These are phyloP conservation scores for Pythium dissimile DNA, from an alignment of 352 stramenopile genomes.

Conservation along the genomic window DNA sequence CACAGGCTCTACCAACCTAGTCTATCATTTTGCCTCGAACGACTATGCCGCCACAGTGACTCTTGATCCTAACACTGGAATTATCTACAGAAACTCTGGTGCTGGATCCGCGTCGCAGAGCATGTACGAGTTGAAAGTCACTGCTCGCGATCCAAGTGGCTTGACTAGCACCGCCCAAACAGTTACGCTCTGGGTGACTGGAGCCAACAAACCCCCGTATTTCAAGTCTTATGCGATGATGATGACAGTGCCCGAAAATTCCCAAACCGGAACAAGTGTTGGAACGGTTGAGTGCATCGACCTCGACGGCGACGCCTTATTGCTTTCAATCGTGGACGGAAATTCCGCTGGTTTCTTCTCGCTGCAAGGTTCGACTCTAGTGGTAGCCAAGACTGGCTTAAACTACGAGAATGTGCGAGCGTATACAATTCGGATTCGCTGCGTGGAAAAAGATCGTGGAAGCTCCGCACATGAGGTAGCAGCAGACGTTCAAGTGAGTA, in stretches of 20 bases:
- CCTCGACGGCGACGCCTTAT: slow-evolving; percentile 11
- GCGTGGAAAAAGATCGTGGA: slow-evolving; percentile 10
- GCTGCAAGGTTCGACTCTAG: slow-evolving; percentile 4
- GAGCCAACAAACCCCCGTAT: slow-evolving; percentile 24
- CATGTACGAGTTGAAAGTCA: slow-evolving; percentile 9
- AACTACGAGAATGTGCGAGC: slow-evolving; percentile 17
- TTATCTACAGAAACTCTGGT: slow-evolving; percentile 2
- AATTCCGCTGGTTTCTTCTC: slow-evolving; percentile 19
- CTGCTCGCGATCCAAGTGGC: slow-evolving; percentile 12
- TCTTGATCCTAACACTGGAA: slow-evolving; percentile 17
- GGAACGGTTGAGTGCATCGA: slow-evolving; percentile 10
- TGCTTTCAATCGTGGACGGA: slow-evolving; percentile 14
- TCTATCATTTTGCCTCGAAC: slow-evolving; percentile 9
- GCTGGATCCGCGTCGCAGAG: slow-evolving; percentile 10
- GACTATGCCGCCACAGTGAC: slow-evolving; percentile 3
- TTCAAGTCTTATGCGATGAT: neutral
- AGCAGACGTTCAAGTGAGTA: slow-evolving; percentile 10
- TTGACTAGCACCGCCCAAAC: slow-evolving; percentile 2
- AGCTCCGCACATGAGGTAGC: neutral
- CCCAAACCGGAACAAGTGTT: slow-evolving; percentile 3
- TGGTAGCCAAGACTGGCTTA: slow-evolving; percentile 6
- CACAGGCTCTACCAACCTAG: slow-evolving; percentile 12
- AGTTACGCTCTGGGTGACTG: slow-evolving; percentile 17
- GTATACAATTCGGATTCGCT: slow-evolving; percentile 15
- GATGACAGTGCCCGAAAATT: slow-evolving; percentile 20